A percentile compares a stretch with the other conserved stretches of the same genome.
Conservation (phyloP, 2,329 filamentous ascomycete species). For the Colletotrichum cuscutae region DNA sequence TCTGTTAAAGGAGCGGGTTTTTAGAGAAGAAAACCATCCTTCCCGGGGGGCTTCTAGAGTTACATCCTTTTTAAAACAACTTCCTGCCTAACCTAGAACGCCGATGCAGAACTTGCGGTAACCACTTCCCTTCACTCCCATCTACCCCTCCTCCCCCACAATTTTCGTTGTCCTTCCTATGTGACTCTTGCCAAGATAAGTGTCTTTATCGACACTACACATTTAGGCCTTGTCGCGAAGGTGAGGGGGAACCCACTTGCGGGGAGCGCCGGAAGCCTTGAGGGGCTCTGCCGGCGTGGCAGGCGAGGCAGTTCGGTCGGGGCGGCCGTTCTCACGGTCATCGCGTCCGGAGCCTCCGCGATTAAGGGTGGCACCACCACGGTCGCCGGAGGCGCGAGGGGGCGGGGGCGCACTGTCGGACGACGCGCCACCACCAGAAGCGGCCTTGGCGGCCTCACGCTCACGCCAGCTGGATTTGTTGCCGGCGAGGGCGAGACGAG, state of each 20-base stretch:
- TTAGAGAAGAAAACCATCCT: constrained; percentile 42
- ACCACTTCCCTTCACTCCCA: constrained; percentile 18
- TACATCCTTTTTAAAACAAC: constrained; percentile 48
- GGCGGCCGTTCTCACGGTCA: constrained; percentile 52
- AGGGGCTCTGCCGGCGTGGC: constrained; percentile 58
- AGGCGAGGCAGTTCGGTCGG: constrained; percentile 48
- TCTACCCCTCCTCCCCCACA: neutral
- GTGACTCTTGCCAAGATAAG: neutral
- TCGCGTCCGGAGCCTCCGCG: constrained; percentile 55
- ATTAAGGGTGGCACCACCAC: constrained; percentile 53
- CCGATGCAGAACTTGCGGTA: constrained; percentile 46
- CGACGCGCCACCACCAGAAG: constrained; percentile 41
- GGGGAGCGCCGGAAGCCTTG: constrained; percentile 62
- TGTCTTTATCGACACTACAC: constrained; percentile 36
- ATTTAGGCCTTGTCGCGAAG: constrained; percentile 51
- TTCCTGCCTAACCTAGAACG: constrained; percentile 48
- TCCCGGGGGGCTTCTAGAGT: constrained; percentile 44
- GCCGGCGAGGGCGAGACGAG: constrained; percentile 69
- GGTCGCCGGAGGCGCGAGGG: constrained; percentile 42
- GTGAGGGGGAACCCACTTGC: constrained; percentile 69
- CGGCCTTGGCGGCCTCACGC: constrained; percentile 67
- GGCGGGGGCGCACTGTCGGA: constrained; percentile 48
- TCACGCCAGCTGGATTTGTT: constrained; percentile 78
- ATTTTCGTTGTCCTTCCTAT: constrained; percentile 38
- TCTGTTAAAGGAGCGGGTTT: constrained; percentile 38